Evolutionary conservation across 2,329 filamentous ascomycete genomes (phyloP), one percentile per base, ranked within the genome.

Genomic region (Diaporthe sp.): DNA sequence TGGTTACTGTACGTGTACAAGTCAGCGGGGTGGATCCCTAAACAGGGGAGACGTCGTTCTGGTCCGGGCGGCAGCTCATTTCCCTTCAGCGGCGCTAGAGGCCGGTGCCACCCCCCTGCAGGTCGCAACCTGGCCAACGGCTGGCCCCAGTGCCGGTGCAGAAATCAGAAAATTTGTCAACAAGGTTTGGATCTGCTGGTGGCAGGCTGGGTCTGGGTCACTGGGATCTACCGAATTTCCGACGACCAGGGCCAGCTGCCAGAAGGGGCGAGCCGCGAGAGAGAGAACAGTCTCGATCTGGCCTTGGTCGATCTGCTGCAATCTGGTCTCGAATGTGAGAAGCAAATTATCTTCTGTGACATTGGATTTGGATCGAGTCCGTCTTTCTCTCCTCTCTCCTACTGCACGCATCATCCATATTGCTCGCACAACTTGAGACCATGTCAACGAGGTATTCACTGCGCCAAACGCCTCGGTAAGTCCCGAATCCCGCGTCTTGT

Each of bases 381-480:
- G n/a, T 37, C 70, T 39, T 22, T n/a, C 42, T 10, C 1, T 39
- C 10, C 13, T n/a, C 31, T 20, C 28, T 13, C 3, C 2, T 15
- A 71, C 28, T 58, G 68, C 47, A 73, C 57, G 60, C 71, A 73
- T 68, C 65, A 68, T 68, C 47, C 31, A 28, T 39, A 68, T 20
- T 51, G 65, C 22, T 12, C 34, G 65, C 65, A 53, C 44, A 68
- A 53, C 31, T 53, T 28, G 47, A 22, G 5, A 75, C n/a, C 17
- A 76, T 76, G 75, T 74, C 75, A 65, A 17, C 28, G 58, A 70
- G 75, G 55, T 76, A 76, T 61, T 76, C 75, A 57, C 72, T 76
- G 51, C 57, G 75, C 28, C 75, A 76, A 47, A 76, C 75, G 58
- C 75, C 75, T 70, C 72, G 75, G 75, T 76, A 75, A 75, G 75